Base-by-base conservation (phyloP, 495 filamentous ascomycete species). In the Usnea hakonensis region DNA sequence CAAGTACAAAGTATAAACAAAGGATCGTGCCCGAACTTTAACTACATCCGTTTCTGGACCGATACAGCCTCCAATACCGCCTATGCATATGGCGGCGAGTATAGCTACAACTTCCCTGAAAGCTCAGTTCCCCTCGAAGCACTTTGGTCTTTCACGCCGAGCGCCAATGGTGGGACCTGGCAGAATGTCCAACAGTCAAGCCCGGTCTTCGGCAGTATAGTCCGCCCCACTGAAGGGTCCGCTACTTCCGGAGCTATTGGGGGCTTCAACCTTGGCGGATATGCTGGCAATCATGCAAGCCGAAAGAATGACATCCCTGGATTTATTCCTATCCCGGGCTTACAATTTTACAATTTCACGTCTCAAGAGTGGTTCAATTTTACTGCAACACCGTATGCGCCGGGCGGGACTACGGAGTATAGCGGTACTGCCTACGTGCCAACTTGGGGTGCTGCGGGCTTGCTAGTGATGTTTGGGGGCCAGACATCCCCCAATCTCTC, bases 181-280 rank as follows among this genome's bases (percentile, higher is more conserved):
- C 37, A 28, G 14, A 2, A 21, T 40, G 13, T 30, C 14, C 11
- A 59, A 19, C 23, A 41, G 37, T 33, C 38, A 7, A 33, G n/a
- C 56, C 48, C 38, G 14, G 23, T 43, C 5, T 35, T 33, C 19
- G 40, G 19, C 26, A 46, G 21, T 46, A 59, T 33, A 17, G 48
- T 21, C 6, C 36, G 57, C 0, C 57, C 40, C 30, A 21, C 1
- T 46, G 21, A 33, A 30, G 57, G 40, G 4, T 28, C 32, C 19
- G 32, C 30, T 21, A 13, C 57, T 35, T 59, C 30, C 21, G 41
- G 14, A 28, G 41, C 5, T 16, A 33, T 13, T 3, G 57, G 37
- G 10, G 57, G 37, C 30, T 59, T 59, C 26, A 43, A 59, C 26
- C 57, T 59, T 41, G 57, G 57, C 30, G 57, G 57, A 37, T 35